phyloP scores from a whole-genome alignment of 2,329 filamentous ascomycete species.

The Colletotrichum noveboracense region DNA sequence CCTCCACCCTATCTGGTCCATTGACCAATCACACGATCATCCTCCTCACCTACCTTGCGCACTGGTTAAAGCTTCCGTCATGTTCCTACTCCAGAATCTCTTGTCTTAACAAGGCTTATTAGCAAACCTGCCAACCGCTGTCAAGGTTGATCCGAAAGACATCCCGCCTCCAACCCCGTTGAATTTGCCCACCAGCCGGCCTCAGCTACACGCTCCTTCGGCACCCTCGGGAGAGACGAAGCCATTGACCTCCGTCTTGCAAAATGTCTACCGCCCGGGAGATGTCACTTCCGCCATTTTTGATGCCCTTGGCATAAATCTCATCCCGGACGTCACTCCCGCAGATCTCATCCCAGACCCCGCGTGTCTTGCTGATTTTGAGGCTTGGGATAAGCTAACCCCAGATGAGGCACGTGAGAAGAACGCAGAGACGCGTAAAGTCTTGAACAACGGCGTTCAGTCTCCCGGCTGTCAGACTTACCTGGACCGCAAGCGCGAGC shows the following conservation, averaged over 20 bases:
- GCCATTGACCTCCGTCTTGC: conserved; percentile 56
- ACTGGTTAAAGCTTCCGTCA: not conserved
- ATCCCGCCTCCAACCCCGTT: conserved; percentile 63
- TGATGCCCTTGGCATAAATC: conserved; percentile 61
- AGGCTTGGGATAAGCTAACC: conserved; percentile 54
- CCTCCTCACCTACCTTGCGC: not conserved
- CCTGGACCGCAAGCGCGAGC: conserved; percentile 62
- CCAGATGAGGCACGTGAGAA: conserved; percentile 53
- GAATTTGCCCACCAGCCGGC: conserved; percentile 51
- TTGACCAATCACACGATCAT: not conserved
- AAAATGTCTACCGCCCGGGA: conserved; percentile 57
- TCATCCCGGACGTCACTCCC: conserved; percentile 54
- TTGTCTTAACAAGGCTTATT: conserved; percentile 18
- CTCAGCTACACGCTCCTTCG: conserved; percentile 25
- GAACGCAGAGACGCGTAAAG: conserved; percentile 53
- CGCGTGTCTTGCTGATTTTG: conserved; percentile 57
- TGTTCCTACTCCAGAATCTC: not conserved
- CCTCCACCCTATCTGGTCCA: not conserved
- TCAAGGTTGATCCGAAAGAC: conserved; percentile 50
- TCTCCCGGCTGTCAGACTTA: conserved; percentile 65
- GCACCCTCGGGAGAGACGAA: conserved; percentile 26
- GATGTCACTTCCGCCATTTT: conserved; percentile 57
- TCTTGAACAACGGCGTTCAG: conserved; percentile 56
- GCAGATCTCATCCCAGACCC: conserved; percentile 59
- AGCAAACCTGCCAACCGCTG: conserved; percentile 27